These are phyloP conservation scores for Ophiognomonia clavigignenti-juglandacearum DNA, from an alignment of 2,329 filamentous ascomycete species.

Conservation along the genomic window DNA sequence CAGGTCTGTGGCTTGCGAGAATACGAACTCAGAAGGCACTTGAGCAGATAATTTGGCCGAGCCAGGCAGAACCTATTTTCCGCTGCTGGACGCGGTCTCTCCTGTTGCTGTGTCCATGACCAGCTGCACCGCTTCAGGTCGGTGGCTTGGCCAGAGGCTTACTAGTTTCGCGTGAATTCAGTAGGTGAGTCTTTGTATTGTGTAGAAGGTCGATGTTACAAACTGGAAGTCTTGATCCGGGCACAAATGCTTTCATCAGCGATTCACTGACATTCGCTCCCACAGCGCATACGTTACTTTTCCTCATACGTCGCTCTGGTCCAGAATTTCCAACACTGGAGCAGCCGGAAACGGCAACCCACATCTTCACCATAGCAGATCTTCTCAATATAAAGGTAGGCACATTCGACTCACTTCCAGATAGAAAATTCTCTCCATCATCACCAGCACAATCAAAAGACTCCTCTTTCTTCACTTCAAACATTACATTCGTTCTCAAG, in stretches of 20 bases:
- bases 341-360: background rate
- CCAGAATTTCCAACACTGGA: background rate
- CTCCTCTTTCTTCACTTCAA: background rate
- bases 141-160: too few species aligned
- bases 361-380: background rate
- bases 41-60: too few species aligned
- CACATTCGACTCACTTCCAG: background rate
- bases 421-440: background rate
- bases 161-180: too few species aligned
- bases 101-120: too few species aligned
- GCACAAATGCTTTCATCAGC: background rate
- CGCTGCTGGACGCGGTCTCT: too few species aligned
- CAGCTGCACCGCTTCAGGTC: too few species aligned
- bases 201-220: too few species aligned
- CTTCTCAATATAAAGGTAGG: background rate
- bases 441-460: background rate
- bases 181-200: too few species aligned
- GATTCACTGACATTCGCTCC: background rate
- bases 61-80: too few species aligned
- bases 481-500: background rate
- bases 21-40: too few species aligned
- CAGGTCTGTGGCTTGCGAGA: too few species aligned
- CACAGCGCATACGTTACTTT: background rate
- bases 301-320: too few species aligned
- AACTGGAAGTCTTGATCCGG: conserved; percentile 1